Conservation (phyloP, 2,329 filamentous ascomycete species). For the Fonsecaea nubica region DNA sequence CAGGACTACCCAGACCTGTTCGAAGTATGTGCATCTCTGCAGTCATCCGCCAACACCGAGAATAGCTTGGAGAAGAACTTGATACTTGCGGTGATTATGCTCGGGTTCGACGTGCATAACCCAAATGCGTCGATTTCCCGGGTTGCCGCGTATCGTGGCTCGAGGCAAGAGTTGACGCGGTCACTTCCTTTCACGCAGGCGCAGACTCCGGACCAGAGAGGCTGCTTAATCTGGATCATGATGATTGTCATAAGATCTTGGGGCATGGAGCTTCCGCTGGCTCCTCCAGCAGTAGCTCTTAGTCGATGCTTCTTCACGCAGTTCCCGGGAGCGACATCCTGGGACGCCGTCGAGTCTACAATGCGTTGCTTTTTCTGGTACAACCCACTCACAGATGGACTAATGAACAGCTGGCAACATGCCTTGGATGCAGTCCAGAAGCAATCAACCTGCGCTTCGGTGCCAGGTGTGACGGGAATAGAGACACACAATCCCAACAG, state of each 20-base stretch:
- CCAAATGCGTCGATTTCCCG: slow-evolving; percentile 15
- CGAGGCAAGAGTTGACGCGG: slow-evolving; percentile 30
- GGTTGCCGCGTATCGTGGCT: slow-evolving; percentile 24
- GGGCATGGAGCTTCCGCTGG: slow-evolving; percentile 4
- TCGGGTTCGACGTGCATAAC: slow-evolving; percentile 27
- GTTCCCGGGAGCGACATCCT: slow-evolving; percentile 25
- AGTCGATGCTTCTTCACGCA: slow-evolving; percentile 19
- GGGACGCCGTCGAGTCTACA: slow-evolving; percentile 13
- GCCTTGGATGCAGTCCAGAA: slow-evolving; percentile 11
- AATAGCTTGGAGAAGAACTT: slow-evolving; percentile 32
- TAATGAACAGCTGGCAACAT: slow-evolving; percentile 20
- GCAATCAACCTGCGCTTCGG: background rate
- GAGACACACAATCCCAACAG: background rate
- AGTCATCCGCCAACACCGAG: slow-evolving; percentile 28
- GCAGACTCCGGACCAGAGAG: slow-evolving; percentile 15
- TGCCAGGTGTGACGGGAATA: background rate
- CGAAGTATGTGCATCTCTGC: slow-evolving; percentile 29
- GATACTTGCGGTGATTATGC: slow-evolving; percentile 30
- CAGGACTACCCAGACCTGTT: slow-evolving; percentile 31
- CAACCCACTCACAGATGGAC: slow-evolving; percentile 21
- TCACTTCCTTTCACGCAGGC: slow-evolving; percentile 22
- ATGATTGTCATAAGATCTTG: slow-evolving; percentile 30
- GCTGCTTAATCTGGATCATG: slow-evolving; percentile 30
- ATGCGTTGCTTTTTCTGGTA: slow-evolving; percentile 34
- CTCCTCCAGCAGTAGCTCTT: slow-evolving; percentile 10